A percentile compares a stretch with the other conserved stretches of the same genome.
phyloP scores from a whole-genome alignment of 768 basidiomycete genomes.

The Lanmaoa rubissima region DNA sequence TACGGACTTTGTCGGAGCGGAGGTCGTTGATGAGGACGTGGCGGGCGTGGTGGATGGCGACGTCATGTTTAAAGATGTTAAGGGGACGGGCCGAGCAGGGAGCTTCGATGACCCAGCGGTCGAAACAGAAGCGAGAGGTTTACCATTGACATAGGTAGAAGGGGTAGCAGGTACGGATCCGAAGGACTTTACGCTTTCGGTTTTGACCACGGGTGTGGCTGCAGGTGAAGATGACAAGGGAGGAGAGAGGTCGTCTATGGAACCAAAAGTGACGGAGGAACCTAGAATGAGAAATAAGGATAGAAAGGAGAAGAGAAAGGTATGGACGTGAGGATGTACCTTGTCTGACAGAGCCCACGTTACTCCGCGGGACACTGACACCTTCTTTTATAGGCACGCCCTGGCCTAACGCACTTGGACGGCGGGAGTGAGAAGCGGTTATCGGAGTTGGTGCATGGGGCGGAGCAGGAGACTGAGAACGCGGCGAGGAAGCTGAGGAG shows the following conservation, averaged over 20 bases:
- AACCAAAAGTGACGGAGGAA: constrained; percentile 82
- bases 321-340: constrained; percentile 40
- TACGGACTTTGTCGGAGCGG: constrained; percentile 33
- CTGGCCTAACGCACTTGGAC: constrained; percentile 71
- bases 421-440: constrained; percentile 66
- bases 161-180: constrained; percentile 65
- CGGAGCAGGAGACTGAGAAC: constrained; percentile 77
- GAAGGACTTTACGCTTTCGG: constrained; percentile 77
- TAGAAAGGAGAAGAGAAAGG: not conserved
- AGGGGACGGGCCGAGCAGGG: constrained; percentile 25
- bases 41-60: constrained; percentile 32
- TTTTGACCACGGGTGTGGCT: constrained; percentile 57
- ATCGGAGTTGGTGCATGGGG: constrained; percentile 44
- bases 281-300: constrained; percentile 36
- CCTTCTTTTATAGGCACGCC: constrained; percentile 78
- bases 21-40: constrained; percentile 35
- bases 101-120: constrained; percentile 38
- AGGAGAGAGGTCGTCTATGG: constrained; percentile 77
- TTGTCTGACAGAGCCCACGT: constrained; percentile 65
- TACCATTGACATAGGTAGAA: constrained; percentile 58
- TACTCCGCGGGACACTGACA: constrained; percentile 65
- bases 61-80: constrained; percentile 27
- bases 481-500: constrained; percentile 55
- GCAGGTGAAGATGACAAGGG: constrained; percentile 84
- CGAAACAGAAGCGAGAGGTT: constrained; percentile 47